Evolutionary conservation across 345 rosid genomes (phyloP).

Genomic region (rapeseed (Brassica napus)): DNA sequence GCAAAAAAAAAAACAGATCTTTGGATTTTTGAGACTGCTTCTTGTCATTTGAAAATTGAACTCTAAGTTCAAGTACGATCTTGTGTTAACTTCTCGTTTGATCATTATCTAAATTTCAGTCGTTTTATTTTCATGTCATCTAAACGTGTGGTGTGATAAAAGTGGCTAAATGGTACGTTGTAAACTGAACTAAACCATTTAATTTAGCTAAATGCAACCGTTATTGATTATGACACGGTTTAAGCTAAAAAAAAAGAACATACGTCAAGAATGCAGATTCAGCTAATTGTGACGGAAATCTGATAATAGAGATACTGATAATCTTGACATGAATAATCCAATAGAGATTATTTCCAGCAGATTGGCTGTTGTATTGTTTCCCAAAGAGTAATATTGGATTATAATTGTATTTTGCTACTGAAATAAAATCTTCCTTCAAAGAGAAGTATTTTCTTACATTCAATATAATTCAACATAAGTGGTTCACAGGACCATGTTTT

Average conservation of each 20-base stretch:
- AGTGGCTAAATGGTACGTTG: neutral
- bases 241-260: neutral
- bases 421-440: conserved; percentile 1
- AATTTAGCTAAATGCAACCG: neutral
- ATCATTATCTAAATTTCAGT: neutral
- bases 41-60: neutral
- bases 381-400: neutral
- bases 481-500: neutral
- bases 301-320: neutral
- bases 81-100: neutral
- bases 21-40: neutral
- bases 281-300: neutral
- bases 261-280: neutral
- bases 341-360: neutral
- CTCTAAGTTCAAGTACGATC: neutral
- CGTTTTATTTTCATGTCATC: neutral
- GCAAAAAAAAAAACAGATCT: neutral
- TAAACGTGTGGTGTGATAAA: neutral
- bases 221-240: neutral
- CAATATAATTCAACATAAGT: neutral
- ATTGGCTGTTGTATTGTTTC: neutral
- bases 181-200: neutral
- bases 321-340: neutral
- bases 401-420: neutral
- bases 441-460: neutral